Base-by-base conservation (phyloP, 192 early-diverging fungal species). In the Coemansia sp. region DNA sequence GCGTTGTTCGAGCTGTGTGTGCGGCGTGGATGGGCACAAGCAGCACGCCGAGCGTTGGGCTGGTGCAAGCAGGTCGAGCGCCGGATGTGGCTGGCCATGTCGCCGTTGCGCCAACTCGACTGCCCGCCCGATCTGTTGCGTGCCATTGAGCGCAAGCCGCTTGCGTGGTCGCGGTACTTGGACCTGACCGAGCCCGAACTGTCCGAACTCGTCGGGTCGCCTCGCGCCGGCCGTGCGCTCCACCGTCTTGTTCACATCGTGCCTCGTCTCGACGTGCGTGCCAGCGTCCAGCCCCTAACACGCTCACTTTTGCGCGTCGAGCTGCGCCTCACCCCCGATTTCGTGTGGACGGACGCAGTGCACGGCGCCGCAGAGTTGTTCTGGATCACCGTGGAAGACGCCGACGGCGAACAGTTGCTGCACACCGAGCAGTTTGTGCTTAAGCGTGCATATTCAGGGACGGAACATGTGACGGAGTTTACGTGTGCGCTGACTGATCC, bases 1-100 rank as follows among this genome's bases (percentile, higher is more conserved):
- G 97, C 97, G 8, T 87, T 99, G 58, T 99, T 96, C 82, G 97
- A 98, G 83, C 93, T 99, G 53, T 93, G 93, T 64, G 70, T 96
- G 48, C 89, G 89, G 54, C 89, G 92, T 15, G 93, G 94, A 17
- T 99, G 97, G 97, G 87, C 95, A 7, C 93, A 93, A 60, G 77
- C 97, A 15, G 88, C 96, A 11, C 88, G 87, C 48, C 90, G 90
- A 47, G 88, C 92, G 8, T 83, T 99, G 40, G 92, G 93, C 77
- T 81, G 95, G 50, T 98, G 96, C 84, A 96, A 98, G 74, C 96
- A 96, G 92, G 96, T 97, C 0, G 97, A 99, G 64, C 84, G 79
- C 25, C 84, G 90, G 23, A 91, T 91, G 81, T 99, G 97, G 97
- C 68, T 93, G 46, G 89, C 91, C 3, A 97, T 97, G 96, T 90